Base-by-base conservation (phyloP, 2,329 filamentous ascomycete genomes). In the Elsinoe perseae region DNA sequence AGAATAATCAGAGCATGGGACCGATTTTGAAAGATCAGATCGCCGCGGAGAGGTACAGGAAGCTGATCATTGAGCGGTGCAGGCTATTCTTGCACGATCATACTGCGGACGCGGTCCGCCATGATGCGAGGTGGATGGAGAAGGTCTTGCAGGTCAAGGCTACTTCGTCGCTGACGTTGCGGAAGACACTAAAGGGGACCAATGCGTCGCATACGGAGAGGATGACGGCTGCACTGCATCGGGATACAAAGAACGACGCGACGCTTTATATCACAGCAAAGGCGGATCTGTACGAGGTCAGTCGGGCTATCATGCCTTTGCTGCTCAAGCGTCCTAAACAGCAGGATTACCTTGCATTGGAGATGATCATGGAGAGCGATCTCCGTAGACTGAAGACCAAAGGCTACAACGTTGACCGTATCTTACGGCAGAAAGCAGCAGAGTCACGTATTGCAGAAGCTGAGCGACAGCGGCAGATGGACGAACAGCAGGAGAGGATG, bases 371-470 rank as follows among this genome's bases (percentile, higher is more conserved):
- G 34, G 92, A 87, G 57, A 84, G 93, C 7, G 89, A 92, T 63
- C 77, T 98, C 21, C 80, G 87, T 46, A 85, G 91, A 53, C 74
- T 98, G 38, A 85, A 89, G 64, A 83, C 84, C 59, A 89, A 93
- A 61, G 93, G 93, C 1, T 97, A 96, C 76, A 97, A 98, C 63
- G 93, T 98, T 36, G 89, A 96, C 66, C 86, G 93, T 50, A 97
- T 98, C 60, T 77, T 98, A 20, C 83, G 89, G 34, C 86, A 86
- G 55, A 95, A 95, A 73, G 89, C 87, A 18, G 87, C 88, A 2
- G 90, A 97, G 69, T 88, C 89, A 4, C 82, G 88, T 54, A 84
- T 97, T 61, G 89, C 88, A 0, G 91, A 96, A 66, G 86, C 87
- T 64, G 84, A 89, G 68, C 81, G 87, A 50, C 84, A 86, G 65